Percentiles rank a stretch among this genome's conserved stretches.
Evolutionary conservation across 352 stramenopile species (phyloP).

Genomic region (Ophiocytium majus): DNA sequence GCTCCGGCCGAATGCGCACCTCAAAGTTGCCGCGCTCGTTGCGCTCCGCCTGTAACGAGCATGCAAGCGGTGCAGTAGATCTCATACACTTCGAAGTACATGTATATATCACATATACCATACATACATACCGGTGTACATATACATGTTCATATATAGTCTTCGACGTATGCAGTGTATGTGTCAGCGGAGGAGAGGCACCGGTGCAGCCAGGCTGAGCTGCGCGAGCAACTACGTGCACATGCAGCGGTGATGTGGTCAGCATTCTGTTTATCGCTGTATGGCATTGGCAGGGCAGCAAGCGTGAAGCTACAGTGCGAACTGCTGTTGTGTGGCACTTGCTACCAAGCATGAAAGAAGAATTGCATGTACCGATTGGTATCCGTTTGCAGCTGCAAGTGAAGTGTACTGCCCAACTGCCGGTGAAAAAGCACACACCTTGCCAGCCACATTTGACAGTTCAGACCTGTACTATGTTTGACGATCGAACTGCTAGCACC

Average conservation of each 20-base stretch:
- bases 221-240: background rate
- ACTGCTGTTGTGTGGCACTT: background rate
- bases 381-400: background rate
- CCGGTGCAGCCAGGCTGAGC: background rate
- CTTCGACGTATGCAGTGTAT: background rate
- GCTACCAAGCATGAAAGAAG: background rate
- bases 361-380: too few species aligned
- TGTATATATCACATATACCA: too few species aligned
- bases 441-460: background rate
- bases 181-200: background rate
- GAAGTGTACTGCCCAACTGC: background rate
- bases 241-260: too few species aligned
- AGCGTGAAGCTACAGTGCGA: background rate
- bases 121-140: too few species aligned
- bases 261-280: background rate
- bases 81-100: background rate
- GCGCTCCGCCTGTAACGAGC: background rate
- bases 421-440: background rate
- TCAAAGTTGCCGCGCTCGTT: conserved; percentile 11
- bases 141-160: too few species aligned
- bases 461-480: background rate
- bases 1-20: background rate
- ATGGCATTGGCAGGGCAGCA: too few species aligned
- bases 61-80: background rate
- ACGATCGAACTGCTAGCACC: background rate